Evolutionary conservation across 2,329 filamentous ascomycete genomes (phyloP).

Genomic region (Phialocephala subalpina): DNA sequence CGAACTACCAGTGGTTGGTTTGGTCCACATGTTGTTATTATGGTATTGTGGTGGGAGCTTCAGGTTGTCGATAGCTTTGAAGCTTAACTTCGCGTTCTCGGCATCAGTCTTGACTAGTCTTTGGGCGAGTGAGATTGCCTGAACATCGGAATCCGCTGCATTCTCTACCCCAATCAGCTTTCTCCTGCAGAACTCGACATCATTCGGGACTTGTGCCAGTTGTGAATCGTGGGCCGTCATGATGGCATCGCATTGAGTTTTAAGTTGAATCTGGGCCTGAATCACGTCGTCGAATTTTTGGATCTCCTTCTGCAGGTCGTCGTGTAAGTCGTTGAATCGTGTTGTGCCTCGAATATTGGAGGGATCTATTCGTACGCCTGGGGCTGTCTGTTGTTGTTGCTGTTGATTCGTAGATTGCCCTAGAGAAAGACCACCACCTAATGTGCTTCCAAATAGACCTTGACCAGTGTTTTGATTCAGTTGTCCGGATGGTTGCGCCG

Average conservation of each 20-base stretch:
- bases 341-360: slow-evolving; percentile 85
- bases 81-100: slow-evolving; percentile 74
- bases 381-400: slow-evolving; percentile 64
- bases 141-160: slow-evolving; percentile 68
- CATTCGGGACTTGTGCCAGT: slow-evolving; percentile 69
- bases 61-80: slow-evolving; percentile 78
- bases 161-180: slow-evolving; percentile 70
- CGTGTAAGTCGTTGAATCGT: slow-evolving; percentile 88
- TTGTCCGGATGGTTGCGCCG: slow-evolving; percentile 32
- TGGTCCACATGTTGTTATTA: slow-evolving; percentile 49
- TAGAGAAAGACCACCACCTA: slow-evolving; percentile 45
- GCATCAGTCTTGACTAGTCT: slow-evolving; percentile 69
- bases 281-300: slow-evolving; percentile 82
- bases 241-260: slow-evolving; percentile 78
- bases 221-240: slow-evolving; percentile 68
- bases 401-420: slow-evolving; percentile 54
- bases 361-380: slow-evolving; percentile 81
- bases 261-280: slow-evolving; percentile 78
- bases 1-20: slow-evolving; percentile 48
- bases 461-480: slow-evolving; percentile 21
- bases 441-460: slow-evolving; percentile 41
- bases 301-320: slow-evolving; percentile 81
- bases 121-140: slow-evolving; percentile 64
- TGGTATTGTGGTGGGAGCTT: slow-evolving; percentile 70
- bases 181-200: slow-evolving; percentile 68